Conservation (phyloP, 371 early-diverging fungal species). For the Paraphysoderma sedebokerense region DNA sequence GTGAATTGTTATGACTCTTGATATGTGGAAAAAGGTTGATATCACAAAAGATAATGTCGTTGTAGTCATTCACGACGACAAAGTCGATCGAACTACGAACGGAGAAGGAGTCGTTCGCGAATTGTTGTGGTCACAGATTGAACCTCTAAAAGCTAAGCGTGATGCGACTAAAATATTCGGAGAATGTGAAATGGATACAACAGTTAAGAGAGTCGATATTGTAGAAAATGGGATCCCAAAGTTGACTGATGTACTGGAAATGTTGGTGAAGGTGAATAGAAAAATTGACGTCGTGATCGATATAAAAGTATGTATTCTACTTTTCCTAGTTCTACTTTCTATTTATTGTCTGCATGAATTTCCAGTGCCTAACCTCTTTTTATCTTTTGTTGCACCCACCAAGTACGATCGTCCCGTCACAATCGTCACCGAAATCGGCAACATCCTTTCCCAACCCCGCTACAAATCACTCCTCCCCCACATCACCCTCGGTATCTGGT, state of each 20-base stretch:
- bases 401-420: conserved; percentile 29
- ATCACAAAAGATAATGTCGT: conserved; percentile 38
- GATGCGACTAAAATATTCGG: conserved; percentile 1
- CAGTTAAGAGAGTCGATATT: background rate
- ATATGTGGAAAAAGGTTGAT: conserved; percentile 24
- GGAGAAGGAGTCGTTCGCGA: conserved; percentile 30
- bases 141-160: conserved; percentile 27
- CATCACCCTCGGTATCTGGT: conserved; percentile 45
- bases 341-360: background rate
- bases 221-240: conserved; percentile 28
- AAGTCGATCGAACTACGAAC: conserved; percentile 34
- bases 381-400: no score
- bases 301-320: background rate
- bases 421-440: conserved; percentile 19
- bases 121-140: conserved; percentile 34
- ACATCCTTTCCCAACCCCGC: conserved; percentile 12
- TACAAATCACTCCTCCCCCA: conserved; percentile 16
- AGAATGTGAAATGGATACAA: background rate
- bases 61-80: conserved; percentile 42
- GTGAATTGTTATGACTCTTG: background rate
- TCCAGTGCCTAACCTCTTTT: no score
- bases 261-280: conserved; percentile 30
- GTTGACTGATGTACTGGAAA: conserved; percentile 33
- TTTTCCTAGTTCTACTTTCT: background rate
- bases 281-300: conserved; percentile 45